A percentile compares a stretch with the other conserved stretches of the same genome.
Conservation (phyloP, 2,329 filamentous ascomycete genomes). For the Hypoxylon sp. region DNA sequence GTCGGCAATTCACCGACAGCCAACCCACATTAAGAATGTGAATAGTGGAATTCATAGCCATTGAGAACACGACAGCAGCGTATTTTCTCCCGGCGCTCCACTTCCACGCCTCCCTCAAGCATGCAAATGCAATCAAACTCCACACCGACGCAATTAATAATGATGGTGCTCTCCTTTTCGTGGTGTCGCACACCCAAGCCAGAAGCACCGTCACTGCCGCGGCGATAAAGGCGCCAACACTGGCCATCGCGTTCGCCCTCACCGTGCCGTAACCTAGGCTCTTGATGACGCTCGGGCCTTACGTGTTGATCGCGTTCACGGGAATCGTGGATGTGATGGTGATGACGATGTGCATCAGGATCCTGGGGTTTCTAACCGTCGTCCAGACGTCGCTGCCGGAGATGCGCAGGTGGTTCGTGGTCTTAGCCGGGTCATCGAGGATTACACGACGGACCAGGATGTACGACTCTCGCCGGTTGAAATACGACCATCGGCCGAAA, state of each 20-base stretch:
- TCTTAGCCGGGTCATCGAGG: constrained; percentile 61
- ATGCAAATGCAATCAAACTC: constrained; percentile 58
- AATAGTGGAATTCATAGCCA: constrained; percentile 53
- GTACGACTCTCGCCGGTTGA: constrained; percentile 60
- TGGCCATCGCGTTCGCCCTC: constrained; percentile 51
- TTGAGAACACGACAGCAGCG: constrained; percentile 49
- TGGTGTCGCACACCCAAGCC: constrained; percentile 51
- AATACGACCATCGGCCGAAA: constrained; percentile 59
- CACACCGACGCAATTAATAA: constrained; percentile 56
- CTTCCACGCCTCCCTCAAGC: constrained; percentile 51
- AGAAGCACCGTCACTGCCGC: constrained; percentile 36
- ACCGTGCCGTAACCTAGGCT: constrained; percentile 50
- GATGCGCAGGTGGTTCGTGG: constrained; percentile 56
- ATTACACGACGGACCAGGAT: constrained; percentile 60
- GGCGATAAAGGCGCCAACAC: constrained; percentile 45
- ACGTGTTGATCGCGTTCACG: constrained; percentile 49
- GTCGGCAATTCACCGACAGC: constrained; percentile 51
- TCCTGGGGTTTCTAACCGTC: constrained; percentile 52
- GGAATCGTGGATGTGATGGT: constrained; percentile 45
- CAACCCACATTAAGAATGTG: constrained; percentile 54
- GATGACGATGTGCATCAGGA: constrained; percentile 52
- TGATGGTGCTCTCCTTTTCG: constrained; percentile 55
- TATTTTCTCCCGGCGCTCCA: constrained; percentile 47
- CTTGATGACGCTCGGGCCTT: constrained; percentile 53
- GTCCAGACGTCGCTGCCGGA: constrained; percentile 55